Conservation (phyloP, 2,329 filamentous ascomycete genomes). For the Pseudogymnoascus sp. region DNA sequence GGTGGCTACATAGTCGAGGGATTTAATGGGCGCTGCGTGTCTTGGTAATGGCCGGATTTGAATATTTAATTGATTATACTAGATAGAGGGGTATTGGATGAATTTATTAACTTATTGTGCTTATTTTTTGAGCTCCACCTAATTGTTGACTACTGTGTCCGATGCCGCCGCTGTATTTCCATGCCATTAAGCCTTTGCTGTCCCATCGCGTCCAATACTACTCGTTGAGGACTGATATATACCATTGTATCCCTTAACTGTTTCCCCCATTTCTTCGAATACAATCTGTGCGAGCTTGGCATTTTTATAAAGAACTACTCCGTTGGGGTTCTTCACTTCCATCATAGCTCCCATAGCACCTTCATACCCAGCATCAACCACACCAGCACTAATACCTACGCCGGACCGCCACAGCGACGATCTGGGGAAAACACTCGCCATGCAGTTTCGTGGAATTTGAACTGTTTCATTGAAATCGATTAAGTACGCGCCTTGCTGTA, state of each 20-base stretch:
- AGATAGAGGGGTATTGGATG: neutral
- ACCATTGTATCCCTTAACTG: constrained; percentile 29
- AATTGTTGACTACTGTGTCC: neutral
- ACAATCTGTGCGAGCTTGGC: constrained; percentile 34
- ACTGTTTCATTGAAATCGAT: constrained; percentile 35
- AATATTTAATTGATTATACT: neutral
- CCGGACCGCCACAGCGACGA: constrained; percentile 35
- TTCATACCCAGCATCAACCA: constrained; percentile 35
- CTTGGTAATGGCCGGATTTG: neutral
- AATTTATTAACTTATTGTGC: neutral
- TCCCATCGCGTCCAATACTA: neutral
- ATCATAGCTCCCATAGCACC: constrained; percentile 29
- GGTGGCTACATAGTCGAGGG: neutral
- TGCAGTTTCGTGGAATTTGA: constrained; percentile 30
- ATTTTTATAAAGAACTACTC: constrained; percentile 27
- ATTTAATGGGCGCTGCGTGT: neutral
- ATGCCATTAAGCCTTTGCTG: neutral
- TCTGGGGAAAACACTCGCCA: constrained; percentile 32
- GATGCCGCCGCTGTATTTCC: neutral
- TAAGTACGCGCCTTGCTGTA: constrained; percentile 29
- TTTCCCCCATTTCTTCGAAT: constrained; percentile 30
- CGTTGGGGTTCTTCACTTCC: constrained; percentile 24
- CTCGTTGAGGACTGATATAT: constrained; percentile 2
- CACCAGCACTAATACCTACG: constrained; percentile 29
- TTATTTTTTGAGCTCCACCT: neutral